phyloP scores from a whole-genome alignment of 805 yeast genomes.

The Ogataea nakhonphanomensis region DNA sequence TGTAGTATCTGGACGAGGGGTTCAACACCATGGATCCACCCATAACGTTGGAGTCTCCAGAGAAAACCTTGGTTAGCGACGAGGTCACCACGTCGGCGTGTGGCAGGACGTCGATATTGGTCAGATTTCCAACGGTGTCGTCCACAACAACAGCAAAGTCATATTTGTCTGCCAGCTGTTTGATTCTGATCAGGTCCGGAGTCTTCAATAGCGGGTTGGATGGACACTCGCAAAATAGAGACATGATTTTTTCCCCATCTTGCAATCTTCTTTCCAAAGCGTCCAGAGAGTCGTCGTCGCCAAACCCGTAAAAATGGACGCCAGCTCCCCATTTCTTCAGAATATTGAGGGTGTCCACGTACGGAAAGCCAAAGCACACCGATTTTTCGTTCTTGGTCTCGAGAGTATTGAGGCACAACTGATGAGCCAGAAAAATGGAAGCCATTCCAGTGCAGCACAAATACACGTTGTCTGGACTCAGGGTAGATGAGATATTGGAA shows the following conservation, averaged over 20 bases:
- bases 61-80: slow-evolving; percentile 86
- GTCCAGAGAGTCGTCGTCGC: slow-evolving; percentile 66
- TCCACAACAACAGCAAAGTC: slow-evolving; percentile 82
- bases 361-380: slow-evolving; percentile 95
- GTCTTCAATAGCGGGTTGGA: slow-evolving; percentile 89
- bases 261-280: slow-evolving; percentile 61
- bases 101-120: slow-evolving; percentile 76
- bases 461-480: slow-evolving; percentile 60
- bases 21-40: slow-evolving; percentile 86
- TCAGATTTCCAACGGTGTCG: slow-evolving; percentile 91
- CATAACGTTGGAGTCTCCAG: slow-evolving; percentile 95
- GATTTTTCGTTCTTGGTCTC: slow-evolving; percentile 47
- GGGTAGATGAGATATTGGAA: slow-evolving; percentile 45
- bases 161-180: slow-evolving; percentile 62
- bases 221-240: slow-evolving; percentile 90
- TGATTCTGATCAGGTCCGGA: slow-evolving; percentile 68
- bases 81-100: slow-evolving; percentile 85
- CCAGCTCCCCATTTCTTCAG: slow-evolving; percentile 91
- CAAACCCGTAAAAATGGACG: slow-evolving; percentile 78
- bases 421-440: slow-evolving; percentile 79
- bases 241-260: slow-evolving; percentile 64
- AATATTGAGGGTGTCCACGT: slow-evolving; percentile 86
- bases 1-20: slow-evolving; percentile 53
- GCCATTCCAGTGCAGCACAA: slow-evolving; percentile 93
- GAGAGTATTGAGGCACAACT: slow-evolving; percentile 26